phyloP scores from a whole-genome alignment of 441 rosid genomes.

The Jatropha podagrica region DNA sequence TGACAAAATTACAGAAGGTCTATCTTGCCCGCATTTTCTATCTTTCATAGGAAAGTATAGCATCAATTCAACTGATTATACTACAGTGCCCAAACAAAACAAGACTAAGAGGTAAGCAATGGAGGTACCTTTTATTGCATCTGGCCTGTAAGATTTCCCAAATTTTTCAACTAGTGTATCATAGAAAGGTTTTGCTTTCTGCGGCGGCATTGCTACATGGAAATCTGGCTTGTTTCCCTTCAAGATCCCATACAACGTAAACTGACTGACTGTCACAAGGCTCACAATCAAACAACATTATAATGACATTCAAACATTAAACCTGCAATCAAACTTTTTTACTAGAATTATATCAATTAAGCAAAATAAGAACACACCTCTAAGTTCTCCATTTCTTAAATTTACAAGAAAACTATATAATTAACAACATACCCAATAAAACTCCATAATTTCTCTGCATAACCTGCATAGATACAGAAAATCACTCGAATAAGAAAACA shows the following conservation, averaged over 20 bases:
- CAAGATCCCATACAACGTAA: slow-evolving; percentile 81
- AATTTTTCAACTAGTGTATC: slow-evolving; percentile 65
- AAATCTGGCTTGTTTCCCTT: slow-evolving; percentile 98
- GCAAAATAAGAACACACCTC: no score
- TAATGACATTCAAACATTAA: background rate
- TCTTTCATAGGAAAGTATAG: background rate
- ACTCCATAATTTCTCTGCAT: slow-evolving; percentile 78
- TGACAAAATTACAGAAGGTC: background rate
- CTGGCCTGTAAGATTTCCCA: slow-evolving; percentile 50
- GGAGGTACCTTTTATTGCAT: slow-evolving; percentile 59
- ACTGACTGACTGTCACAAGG: slow-evolving; percentile 70
- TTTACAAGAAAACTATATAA: no score
- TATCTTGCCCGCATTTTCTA: background rate
- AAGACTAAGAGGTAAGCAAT: background rate
- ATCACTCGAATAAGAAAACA: background rate
- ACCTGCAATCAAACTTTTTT: no score
- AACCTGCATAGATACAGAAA: slow-evolving; percentile 50
- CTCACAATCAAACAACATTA: slow-evolving; percentile 9
- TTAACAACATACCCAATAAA: slow-evolving; percentile 50
- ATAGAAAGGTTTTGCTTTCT: slow-evolving; percentile 74
- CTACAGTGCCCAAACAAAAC: background rate
- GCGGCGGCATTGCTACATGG: slow-evolving; percentile 93
- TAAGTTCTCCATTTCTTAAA: background rate
- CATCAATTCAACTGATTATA: background rate
- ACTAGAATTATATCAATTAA: no score